Evolutionary conservation across 2,329 filamentous ascomycete genomes (phyloP).

Genomic region (Diaporthe citri): DNA sequence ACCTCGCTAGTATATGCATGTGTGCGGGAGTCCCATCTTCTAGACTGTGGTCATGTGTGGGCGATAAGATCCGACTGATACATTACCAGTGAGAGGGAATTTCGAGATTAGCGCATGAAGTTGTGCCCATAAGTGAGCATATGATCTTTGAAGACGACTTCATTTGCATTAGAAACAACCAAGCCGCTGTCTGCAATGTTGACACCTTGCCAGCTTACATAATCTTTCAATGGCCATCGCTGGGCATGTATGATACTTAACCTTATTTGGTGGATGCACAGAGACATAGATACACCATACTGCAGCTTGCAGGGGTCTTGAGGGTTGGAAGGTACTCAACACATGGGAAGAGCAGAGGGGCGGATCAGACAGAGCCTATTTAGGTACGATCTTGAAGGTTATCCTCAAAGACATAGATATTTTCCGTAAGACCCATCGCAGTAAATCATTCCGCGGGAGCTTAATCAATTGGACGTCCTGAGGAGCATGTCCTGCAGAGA

Average conservation of each 20-base stretch:
- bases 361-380: background rate
- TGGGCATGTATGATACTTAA: background rate
- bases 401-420: background rate
- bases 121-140: background rate
- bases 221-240: no score
- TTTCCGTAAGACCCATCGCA: no score
- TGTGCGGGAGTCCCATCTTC: no score
- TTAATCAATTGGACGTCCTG: background rate
- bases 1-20: background rate
- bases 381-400: background rate
- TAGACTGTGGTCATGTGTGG: no score
- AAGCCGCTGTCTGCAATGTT: background rate
- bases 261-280: background rate
- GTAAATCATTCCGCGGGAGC: background rate
- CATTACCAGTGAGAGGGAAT: background rate
- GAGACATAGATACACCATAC: background rate
- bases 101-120: no score
- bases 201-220: background rate
- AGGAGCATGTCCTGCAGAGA: background rate
- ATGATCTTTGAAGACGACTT: no score
- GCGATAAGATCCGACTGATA: background rate
- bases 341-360: background rate
- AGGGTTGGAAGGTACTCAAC: background rate
- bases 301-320: background rate
- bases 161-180: background rate